Base-by-base conservation (phyloP, 768 basidiomycete species). In the Hypsizygus marmoreus region DNA sequence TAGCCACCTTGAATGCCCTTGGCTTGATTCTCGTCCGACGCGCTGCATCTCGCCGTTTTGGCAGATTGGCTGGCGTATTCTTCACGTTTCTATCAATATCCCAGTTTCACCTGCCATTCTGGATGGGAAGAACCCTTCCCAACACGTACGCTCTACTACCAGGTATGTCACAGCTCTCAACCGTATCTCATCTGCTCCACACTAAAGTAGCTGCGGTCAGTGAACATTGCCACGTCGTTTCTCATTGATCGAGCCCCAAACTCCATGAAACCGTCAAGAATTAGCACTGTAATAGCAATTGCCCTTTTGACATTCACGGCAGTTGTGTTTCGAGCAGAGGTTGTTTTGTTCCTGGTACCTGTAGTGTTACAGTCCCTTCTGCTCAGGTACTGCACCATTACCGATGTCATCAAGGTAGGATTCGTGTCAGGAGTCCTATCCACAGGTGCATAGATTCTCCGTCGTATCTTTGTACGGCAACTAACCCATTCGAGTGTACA, bases 41-140 rank as follows among this genome's bases (percentile, higher is more conserved):
- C 30, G 80, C 84, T 2, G 74, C 89, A 1, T 69, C 76, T 0
- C 64, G 65, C 9, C 80, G 86, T 14, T 95, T 86, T 53, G 91
- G 89, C 12, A 64, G 70, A 2, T 60, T 64, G 3, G 75, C 84
- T 0, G 72, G 81, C 11, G 57, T 75, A 12, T 73, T 80, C 56
- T 95, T 86, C 61, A 64, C 78, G 1, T 50, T 94, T 0, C 61
- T 97, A n/a, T 82, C 82, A 3, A 75, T 81, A 53, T 81, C 86
- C 0, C 93, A 95, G 59, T 98, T 97, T 60, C 97, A 98, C 61
- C 60, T 95, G 4, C 84, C 85, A 6, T 99, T 91, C 63, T 98
- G 92, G 86, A 90, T 93, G 75, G 84, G 93, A 2, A 70, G 97
- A 43, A 97, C 95, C 0, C 66, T 98, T 6, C 95, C 97, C 1